These are phyloP conservation scores for Ophiostoma sp. DNA, from an alignment of 2,329 filamentous ascomycete species.

Conservation along the genomic window DNA sequence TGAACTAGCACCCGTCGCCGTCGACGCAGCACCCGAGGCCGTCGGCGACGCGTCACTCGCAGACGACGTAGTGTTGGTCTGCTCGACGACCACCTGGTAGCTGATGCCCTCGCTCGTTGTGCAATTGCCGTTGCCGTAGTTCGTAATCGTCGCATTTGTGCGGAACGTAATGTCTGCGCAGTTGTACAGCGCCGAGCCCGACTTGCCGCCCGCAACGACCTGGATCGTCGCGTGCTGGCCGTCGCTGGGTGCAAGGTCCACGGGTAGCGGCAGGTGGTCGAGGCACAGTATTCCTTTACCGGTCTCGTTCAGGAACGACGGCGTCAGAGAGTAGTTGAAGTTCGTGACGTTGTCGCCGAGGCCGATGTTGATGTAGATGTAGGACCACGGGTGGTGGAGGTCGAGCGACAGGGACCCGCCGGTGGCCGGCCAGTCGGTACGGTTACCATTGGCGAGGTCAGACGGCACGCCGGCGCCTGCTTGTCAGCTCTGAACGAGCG, in stretches of 20 bases:
- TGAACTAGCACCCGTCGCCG: constrained; percentile 21
- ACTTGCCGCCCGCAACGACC: constrained; percentile 58
- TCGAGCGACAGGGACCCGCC: constrained; percentile 45
- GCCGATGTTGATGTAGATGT: constrained; percentile 50
- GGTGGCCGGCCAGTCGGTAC: constrained; percentile 49
- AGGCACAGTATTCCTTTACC: constrained; percentile 63
- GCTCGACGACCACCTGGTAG: constrained; percentile 32
- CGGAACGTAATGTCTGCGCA: constrained; percentile 70
- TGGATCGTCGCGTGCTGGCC: constrained; percentile 63
- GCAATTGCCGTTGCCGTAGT: constrained; percentile 45
- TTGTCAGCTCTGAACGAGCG: no score
- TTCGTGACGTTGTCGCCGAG: constrained; percentile 46
- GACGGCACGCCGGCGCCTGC: constrained; percentile 45
- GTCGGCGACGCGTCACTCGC: neutral
- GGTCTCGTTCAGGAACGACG: constrained; percentile 52
- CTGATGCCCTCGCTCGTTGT: constrained; percentile 52
- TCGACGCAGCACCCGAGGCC: neutral
- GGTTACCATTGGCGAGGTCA: constrained; percentile 37
- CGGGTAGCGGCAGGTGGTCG: constrained; percentile 51
- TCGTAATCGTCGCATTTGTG: constrained; percentile 37
- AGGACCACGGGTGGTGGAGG: constrained; percentile 49
- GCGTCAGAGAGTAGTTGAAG: constrained; percentile 65
- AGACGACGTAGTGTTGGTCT: constrained; percentile 26
- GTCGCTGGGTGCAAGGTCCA: constrained; percentile 46
- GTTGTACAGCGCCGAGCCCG: constrained; percentile 60